These are phyloP conservation scores for Fusarium newnesense DNA, from an alignment of 2,329 filamentous ascomycete species.

Conservation along the genomic window DNA sequence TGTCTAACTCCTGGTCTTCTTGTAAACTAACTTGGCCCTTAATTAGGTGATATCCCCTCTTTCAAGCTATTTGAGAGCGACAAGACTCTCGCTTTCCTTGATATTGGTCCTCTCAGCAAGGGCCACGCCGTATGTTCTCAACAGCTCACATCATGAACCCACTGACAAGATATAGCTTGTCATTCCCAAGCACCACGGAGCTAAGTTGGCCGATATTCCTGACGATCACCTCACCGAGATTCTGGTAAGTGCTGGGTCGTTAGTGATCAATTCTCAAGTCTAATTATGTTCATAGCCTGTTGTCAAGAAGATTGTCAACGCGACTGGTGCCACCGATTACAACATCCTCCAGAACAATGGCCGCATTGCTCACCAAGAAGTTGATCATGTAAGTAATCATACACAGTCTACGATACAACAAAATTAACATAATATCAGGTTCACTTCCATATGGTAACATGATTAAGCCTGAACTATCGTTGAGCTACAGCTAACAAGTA, in stretches of 20 bases:
- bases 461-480: neutral
- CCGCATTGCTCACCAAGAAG: conserved; percentile 86
- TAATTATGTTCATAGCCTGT: conserved; percentile 46
- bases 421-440: conserved; percentile 62
- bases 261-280: neutral
- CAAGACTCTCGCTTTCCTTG: conserved; percentile 93
- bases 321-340: conserved; percentile 81
- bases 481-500: conserved; percentile 3
- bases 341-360: conserved; percentile 99
- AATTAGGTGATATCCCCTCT: conserved; percentile 88
- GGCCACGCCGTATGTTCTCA: conserved; percentile 81
- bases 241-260: conserved; percentile 63
- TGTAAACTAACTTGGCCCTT: conserved; percentile 16
- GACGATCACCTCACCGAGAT: conserved; percentile 88
- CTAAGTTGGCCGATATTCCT: conserved; percentile 90
- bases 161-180: conserved; percentile 73
- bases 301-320: conserved; percentile 85
- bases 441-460: conserved; percentile 87
- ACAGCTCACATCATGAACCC: neutral
- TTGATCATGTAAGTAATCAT: conserved; percentile 80
- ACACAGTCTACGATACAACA: too few relatives aligned
- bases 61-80: conserved; percentile 97
- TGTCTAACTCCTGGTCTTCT: neutral
- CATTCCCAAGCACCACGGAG: conserved; percentile 94
- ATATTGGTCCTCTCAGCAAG: conserved; percentile 88